These are phyloP conservation scores for Begonia peltatifolia DNA, from an alignment of 306 rosid species.

Conservation along the genomic window DNA sequence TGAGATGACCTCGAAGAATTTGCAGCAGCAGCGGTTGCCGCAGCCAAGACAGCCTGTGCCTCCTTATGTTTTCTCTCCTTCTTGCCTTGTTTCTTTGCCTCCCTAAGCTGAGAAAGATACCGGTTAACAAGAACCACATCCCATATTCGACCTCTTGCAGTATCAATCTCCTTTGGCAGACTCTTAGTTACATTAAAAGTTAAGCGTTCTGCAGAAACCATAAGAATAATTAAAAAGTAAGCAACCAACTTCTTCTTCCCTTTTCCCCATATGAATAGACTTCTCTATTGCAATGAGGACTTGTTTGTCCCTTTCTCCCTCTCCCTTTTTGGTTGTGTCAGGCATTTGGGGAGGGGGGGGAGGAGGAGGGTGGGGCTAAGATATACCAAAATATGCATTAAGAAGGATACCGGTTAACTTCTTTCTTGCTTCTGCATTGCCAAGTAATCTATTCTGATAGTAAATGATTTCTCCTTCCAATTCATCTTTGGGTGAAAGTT, in stretches of 20 bases:
- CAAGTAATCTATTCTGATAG: constrained; percentile 59
- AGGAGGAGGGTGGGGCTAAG: neutral
- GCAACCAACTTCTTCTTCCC: neutral
- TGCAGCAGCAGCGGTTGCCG: constrained; percentile 98
- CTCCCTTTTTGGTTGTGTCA: neutral
- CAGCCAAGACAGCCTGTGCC: constrained; percentile 96
- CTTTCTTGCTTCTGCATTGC: constrained; percentile 46
- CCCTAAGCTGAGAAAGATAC: constrained; percentile 67
- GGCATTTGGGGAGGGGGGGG: too few relatives aligned
- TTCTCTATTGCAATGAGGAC: neutral
- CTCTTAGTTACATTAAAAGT: constrained; percentile 41
- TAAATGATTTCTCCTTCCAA: constrained; percentile 78
- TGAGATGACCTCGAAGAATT: constrained; percentile 84
- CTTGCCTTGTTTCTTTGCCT: constrained; percentile 94
- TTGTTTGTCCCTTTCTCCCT: too few relatives aligned
- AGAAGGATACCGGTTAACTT: constrained; percentile 39
- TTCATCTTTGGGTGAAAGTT: constrained; percentile 64
- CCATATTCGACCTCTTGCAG: constrained; percentile 54
- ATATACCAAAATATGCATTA: constrained; percentile 4
- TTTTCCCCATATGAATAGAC: neutral
- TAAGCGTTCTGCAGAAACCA: constrained; percentile 50
- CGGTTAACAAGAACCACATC: constrained; percentile 71
- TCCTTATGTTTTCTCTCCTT: constrained; percentile 90
- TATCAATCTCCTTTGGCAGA: constrained; percentile 69
- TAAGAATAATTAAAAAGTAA: constrained; percentile 8